Base-by-base conservation (phyloP, 768 basidiomycete genomes). In the Boletus tomentosulus region DNA sequence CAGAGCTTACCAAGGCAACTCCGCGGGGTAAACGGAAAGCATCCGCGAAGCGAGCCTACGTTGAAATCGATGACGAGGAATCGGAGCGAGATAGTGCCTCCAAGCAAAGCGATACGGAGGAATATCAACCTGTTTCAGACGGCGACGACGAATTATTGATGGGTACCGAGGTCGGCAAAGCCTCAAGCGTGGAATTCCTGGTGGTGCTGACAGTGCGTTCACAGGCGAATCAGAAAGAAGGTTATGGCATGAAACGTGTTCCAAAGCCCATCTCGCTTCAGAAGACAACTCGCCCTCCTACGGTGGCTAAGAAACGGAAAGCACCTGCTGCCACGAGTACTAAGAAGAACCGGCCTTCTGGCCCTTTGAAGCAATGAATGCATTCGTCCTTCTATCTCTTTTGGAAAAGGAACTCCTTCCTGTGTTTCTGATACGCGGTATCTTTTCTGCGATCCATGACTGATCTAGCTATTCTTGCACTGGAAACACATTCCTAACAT, bases 141-240 rank as follows among this genome's bases (percentile, higher is more conserved):
- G 84, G 77, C 11, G 81, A 83, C 4, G 84, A 87, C 57, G 82
- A 85, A 59, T 63, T 86, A 30, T 75, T 80, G 74, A 79, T 86
- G 68, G 81, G 79, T 27, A 71, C 75, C n/a, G 78, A 79, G 74
- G 86, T 85, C 33, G 56, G 64, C 19, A 42, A 48, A 46, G 33
- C 67, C 60, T 42, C 6, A 34, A 41, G 43, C 27, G 33, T 19
- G 4, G 42, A 19, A 34, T 42, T 2, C 10, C 22, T 24, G 33
- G 50, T 45, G 54, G 13, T 12, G 25, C 41, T 59, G 12, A 57
- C n/a, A 10, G 8, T 33, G 12, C 8, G 38, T 35, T 47, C 50
- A 33, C 57, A 82, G 79, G 68, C 68, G 33, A 78, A 77, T 50
- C 72, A 65, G 33, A 71, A 72, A 13, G 74, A 76, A 58, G 56